These are phyloP conservation scores for Wickerhamiella parazyma DNA, from an alignment of 805 yeast species.

Conservation along the genomic window DNA sequence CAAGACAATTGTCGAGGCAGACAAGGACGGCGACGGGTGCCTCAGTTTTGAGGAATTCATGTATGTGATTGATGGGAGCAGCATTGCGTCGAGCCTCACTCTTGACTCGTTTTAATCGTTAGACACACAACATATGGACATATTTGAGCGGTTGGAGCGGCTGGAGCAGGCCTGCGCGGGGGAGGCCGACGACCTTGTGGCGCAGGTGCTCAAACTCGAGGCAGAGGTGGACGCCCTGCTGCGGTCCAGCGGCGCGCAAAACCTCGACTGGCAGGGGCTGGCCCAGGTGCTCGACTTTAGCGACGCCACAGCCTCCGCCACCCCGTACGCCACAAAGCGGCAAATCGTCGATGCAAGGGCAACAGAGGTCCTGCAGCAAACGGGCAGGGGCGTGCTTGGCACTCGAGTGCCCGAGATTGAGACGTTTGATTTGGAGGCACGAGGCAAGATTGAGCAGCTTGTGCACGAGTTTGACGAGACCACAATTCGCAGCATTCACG, in stretches of 20 bases:
- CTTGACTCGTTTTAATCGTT: slow-evolving; percentile 24
- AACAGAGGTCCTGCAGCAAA: background rate
- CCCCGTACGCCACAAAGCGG: background rate
- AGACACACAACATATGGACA: background rate
- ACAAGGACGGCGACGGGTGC: slow-evolving; percentile 73
- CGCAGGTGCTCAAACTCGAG: slow-evolving; percentile 7
- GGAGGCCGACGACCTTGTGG: background rate
- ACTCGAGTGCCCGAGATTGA: slow-evolving; percentile 1
- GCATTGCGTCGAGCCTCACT: slow-evolving; percentile 27
- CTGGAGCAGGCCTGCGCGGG: slow-evolving; percentile 4
- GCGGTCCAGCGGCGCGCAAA: background rate
- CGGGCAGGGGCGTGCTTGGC: background rate
- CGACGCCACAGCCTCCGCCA: slow-evolving; percentile 10
- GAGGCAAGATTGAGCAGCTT: slow-evolving; percentile 7
- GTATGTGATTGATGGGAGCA: slow-evolving; percentile 29
- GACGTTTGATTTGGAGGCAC: background rate
- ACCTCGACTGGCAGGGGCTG: slow-evolving; percentile 5
- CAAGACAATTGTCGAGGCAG: slow-evolving; percentile 89
- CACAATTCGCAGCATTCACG: slow-evolving; percentile 14
- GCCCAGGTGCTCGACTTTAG: slow-evolving; percentile 11
- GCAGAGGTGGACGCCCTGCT: slow-evolving; percentile 10
- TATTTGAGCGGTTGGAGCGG: background rate
- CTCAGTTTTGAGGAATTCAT: slow-evolving; percentile 79
- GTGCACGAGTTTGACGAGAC: slow-evolving; percentile 17
- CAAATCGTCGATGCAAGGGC: slow-evolving; percentile 6